Evolutionary conservation across 192 early-diverging fungal genomes (phyloP), one percentile per base, ranked within the genome.

Genomic region (Gonapodya sp.): DNA sequence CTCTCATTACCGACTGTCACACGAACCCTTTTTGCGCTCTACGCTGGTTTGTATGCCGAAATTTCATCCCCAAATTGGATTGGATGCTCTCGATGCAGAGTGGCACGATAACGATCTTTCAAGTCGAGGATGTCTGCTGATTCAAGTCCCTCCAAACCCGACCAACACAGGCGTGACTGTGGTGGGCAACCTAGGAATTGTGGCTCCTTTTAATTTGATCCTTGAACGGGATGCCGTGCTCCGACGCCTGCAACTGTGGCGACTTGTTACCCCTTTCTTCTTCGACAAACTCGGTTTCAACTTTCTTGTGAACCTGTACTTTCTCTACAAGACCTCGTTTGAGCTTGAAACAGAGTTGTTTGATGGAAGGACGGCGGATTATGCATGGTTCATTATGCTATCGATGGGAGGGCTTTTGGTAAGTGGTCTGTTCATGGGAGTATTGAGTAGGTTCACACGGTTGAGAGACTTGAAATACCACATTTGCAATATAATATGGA

Each of bases 321-420:
- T 95, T 81, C 78, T 96, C 33, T 94, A 91, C 86, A 88, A 85
- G 78, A 88, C 93, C 85, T 93, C 94, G 30, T 79, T 81, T 0
- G 88, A 92, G 2, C 86, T 97, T 32, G 96, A 97, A 84, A 85
- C 80, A 2, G 83, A 87, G 24, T 85, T 89, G 35, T 96, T 90
- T 84, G 85, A 80, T 1, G 88, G 91, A 1, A 84, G 92, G 31
- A 87, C 90, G 32, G 94, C 93, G 0, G 96, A 97, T 84, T 95
- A 93, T 82, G 88, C 91, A 16, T 95, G 90, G 83, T 95, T 94
- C 36, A 36, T 94, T 31, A 32, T 92, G 32, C 91, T 95, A 77
- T 86, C 86, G 79, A 85, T 88, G 81, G 78, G 82, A 34, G n/a
- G 82, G 31, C 86, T 88, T 32, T 24, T 86, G 74, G 90, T 90